Base-by-base conservation (phyloP, 352 stramenopile genomes). In the Globisporangium cylindrosporum region DNA sequence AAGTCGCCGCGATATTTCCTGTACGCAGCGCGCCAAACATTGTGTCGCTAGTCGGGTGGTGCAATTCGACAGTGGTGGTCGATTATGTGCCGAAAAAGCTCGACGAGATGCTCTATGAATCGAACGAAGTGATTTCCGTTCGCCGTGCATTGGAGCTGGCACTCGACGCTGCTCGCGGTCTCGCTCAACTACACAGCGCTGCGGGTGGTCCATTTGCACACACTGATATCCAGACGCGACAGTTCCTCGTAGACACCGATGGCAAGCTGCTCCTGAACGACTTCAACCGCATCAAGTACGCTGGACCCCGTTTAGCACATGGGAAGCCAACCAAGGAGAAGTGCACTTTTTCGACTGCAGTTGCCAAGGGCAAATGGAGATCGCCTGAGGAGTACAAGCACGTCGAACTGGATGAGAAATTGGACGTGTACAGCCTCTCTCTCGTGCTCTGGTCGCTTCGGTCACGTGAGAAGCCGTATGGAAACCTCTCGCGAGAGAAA, bases 241-340 rank as follows among this genome's bases (percentile, higher is more conserved):
- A 95, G 68, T 93, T 95, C 55, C 67, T 95, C 43, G 75, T 94
- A n/a, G 73, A 90, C 65, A 59, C 61, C 1, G 73, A 79, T 12
- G 86, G 84, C 2, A 79, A 71, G 0, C 72, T 94, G 29, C 71
- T 81, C 61, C 62, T 95, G 29, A 95, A 95, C 58, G 88, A 95
- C 66, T 91, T 95, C 34, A 95, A 95, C 59, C 80, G 88, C 10
- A 72, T 93, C 57, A 91, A 91, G 64, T 91, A 91, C 67, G 78
- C 79, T 14, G 85, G 85, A 8, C 75, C 68, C 1, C 76, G 77
- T 7, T 51, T 80, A 1, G 66, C 80, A 5, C 57, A 84, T 15
- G 75, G 84, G 0, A 49, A 73, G 4, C 43, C 62, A 10, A 82
- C 74, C 1, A 70, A 64, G 15, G 69, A 82, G 18, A 84, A 84